Evolutionary conservation across 805 yeast species (phyloP), one percentile per base, ranked within the genome.

Genomic region (Maudiozyma serrabonitensis): DNA sequence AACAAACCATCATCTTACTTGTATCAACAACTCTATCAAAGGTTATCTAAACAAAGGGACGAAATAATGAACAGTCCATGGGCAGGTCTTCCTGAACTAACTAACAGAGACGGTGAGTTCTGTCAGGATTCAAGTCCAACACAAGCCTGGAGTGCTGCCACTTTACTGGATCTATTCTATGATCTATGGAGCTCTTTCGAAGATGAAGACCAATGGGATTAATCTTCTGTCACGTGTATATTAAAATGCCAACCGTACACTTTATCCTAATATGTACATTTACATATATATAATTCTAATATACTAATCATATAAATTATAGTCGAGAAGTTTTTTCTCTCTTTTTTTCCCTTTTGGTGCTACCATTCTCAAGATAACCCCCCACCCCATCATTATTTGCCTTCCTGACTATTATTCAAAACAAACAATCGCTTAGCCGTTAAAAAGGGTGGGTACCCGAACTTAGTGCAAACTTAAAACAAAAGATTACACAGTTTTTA

Each of bases 141-240:
- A 0, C 99, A 91, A 65, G 97, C 98, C 0, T 91, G 99, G 99
- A 87, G 96, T 62, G 70, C 91, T 0, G 82, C 93, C 2, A 87
- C 96, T 59, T 67, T 93, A 50, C 66, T 91, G 32, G 98, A 91
- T 64, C 69, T 91, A 48, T 86, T 79, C 64, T 74, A 75, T 54
- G 96, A 88, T 59, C 64, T 79, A 25, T 79, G 79, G 78, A 49
- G 43, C 19, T 45, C 56, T 8, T 55, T 54, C 35, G 45, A 46
- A 25, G 44, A 21, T 6, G 45, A 21, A 13, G 45, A 46, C n/a
- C 28, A 40, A n/a, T 46, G 48, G 43, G 41, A 37, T 6, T 43
- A 18, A 21, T 19, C 13, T 35, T n/a, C 6, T 16, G 12, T 35
- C 5, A 35, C 39, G 11, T 35, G n/a, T 26, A 26, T 26, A 26